Base-by-base conservation (phyloP, 352 stramenopile genomes). In the Pythium oligandrum region DNA sequence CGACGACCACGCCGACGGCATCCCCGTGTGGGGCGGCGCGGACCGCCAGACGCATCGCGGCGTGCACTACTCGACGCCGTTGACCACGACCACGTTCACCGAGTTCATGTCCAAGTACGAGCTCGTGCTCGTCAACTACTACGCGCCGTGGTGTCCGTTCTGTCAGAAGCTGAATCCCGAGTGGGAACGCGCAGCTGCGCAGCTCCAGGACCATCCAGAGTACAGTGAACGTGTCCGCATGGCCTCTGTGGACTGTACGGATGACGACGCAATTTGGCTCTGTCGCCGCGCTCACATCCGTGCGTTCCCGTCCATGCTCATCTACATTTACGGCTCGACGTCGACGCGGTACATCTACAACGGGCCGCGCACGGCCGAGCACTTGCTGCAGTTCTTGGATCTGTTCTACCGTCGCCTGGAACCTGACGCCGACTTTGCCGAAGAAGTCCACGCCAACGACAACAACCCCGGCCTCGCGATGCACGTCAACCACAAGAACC, bases 81-180 rank as follows among this genome's bases (percentile, higher is more conserved):
- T 93, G 30, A 90, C 72, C 6, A 64, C 55, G 39, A 63, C 64
- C 45, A 91, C 66, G 11, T 93, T 90, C 54, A 75, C 88, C 57
- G 74, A 87, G 40, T 90, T 89, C 49, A 80, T 93, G 68, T 57
- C 57, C 71, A 90, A 88, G 63, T 90, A 93, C 60, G 81, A 93
- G 55, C 68, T 93, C 35, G 81, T 91, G 53, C 65, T 93, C 34
- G 78, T 93, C 46, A 91, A 93, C 56, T 93, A 85, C 51, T 92
- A 90, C 55, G 83, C 83, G 26, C 83, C 81, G 0, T 93, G 83
- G 83, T 93, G 83, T 59, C 75, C 68, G 26, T 93, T 75, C 62
- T 86, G 75, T 44, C 83, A 86, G 53, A 57, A 81, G 47, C 71
- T 93, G 37, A 78, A 88, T 52, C 83, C 83, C 0, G 73, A 89